Evolutionary conservation across 306 rosid species (phyloP).

Genomic region (Casuarina equisetifolia): DNA sequence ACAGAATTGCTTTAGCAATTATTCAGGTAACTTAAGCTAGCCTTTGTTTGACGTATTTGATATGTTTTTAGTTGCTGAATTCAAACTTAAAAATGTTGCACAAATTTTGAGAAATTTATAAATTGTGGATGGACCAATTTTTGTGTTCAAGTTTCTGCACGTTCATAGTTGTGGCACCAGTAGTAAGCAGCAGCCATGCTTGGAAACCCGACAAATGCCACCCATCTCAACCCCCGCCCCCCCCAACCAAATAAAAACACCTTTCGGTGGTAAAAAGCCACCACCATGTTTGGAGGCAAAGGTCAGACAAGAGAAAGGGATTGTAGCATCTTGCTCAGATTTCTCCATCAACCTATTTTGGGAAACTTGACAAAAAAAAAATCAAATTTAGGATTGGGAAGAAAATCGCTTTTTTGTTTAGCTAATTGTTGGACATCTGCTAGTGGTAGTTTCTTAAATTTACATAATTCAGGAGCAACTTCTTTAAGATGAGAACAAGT

Average conservation of each 20-base stretch:
- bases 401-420: not conserved
- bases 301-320: not conserved
- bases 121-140: not conserved
- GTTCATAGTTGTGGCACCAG: not conserved
- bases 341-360: not conserved
- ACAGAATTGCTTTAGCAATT: slow-evolving; percentile 90
- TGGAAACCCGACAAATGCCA: not conserved
- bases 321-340: not conserved
- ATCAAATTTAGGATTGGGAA: not conserved
- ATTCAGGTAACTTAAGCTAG: slow-evolving; percentile 66
- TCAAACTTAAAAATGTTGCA: not conserved
- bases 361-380: not conserved
- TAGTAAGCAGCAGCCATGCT: not conserved
- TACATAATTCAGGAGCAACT: not conserved
- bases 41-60: slow-evolving; percentile 5
- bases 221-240: too few species aligned
- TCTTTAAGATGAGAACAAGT: not conserved
- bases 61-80: not conserved
- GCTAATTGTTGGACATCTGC: not conserved
- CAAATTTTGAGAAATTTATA: not conserved
- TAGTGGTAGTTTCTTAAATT: not conserved
- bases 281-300: not conserved
- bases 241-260: too few species aligned
- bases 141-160: slow-evolving; percentile 8
- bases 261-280: not conserved